Percentiles rank a stretch among this genome's conserved stretches.
phyloP scores from a whole-genome alignment of 306 rosid species.

The Sicyos baderoa region DNA sequence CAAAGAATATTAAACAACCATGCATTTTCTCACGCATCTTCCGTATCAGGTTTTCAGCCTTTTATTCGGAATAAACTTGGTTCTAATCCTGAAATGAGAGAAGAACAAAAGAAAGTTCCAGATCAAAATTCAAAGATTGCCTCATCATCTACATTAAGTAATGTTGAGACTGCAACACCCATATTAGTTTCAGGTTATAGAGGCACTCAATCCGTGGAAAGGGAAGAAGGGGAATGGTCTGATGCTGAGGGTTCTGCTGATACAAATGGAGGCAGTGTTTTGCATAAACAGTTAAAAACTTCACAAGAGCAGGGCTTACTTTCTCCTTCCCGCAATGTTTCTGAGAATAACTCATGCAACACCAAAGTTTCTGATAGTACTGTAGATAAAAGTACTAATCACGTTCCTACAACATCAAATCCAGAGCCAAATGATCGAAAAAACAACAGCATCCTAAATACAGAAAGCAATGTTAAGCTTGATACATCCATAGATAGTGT shows the following conservation, averaged over 20 bases:
- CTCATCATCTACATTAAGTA: slow-evolving; percentile 29
- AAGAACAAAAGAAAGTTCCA: slow-evolving; percentile 36
- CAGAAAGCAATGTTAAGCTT: slow-evolving; percentile 48
- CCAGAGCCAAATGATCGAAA: slow-evolving; percentile 39
- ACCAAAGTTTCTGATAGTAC: slow-evolving; percentile 34
- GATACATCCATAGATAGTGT: slow-evolving; percentile 43
- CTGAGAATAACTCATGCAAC: slow-evolving; percentile 37
- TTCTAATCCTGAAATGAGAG: slow-evolving; percentile 35
- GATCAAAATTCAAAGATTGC: slow-evolving; percentile 32
- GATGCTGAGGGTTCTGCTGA: slow-evolving; percentile 70
- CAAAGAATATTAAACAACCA: slow-evolving; percentile 57
- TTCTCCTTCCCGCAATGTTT: slow-evolving; percentile 30
- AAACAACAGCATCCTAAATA: slow-evolving; percentile 38
- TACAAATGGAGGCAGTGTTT: slow-evolving; percentile 37
- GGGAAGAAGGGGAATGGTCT: slow-evolving; percentile 99
- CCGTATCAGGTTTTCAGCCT: slow-evolving; percentile 89
- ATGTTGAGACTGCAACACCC: slow-evolving; percentile 33
- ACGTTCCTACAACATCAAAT: slow-evolving; percentile 40
- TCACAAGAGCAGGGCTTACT: slow-evolving; percentile 36
- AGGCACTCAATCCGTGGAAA: slow-evolving; percentile 45
- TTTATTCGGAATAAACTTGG: slow-evolving; percentile 57
- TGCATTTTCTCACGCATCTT: slow-evolving; percentile 78
- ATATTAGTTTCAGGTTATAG: slow-evolving; percentile 27
- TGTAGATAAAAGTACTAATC: slow-evolving; percentile 38
- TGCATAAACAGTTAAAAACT: slow-evolving; percentile 36